A percentile compares a stretch with the other conserved stretches of the same genome.
phyloP scores from a whole-genome alignment of 2,329 filamentous ascomycete genomes.

The Rhynchosporium graminicola region DNA sequence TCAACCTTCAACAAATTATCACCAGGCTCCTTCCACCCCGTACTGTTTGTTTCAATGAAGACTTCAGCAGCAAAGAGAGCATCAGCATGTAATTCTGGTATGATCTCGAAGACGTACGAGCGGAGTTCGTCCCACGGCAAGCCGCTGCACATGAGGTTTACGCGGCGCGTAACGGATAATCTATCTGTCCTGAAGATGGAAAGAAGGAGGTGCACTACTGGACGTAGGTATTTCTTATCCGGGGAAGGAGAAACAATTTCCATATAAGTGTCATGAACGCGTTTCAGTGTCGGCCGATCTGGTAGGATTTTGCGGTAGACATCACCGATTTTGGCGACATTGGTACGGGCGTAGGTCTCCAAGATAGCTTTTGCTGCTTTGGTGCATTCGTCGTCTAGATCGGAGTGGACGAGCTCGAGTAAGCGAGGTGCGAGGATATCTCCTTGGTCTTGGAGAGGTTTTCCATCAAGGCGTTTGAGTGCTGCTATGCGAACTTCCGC shows the following conservation, averaged over 20 bases:
- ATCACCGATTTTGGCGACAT: slow-evolving; percentile 13
- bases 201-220: slow-evolving; percentile 8
- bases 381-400: slow-evolving; percentile 10
- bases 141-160: slow-evolving; percentile 18
- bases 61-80: slow-evolving; percentile 9
- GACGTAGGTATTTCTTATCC: slow-evolving; percentile 4
- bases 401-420: slow-evolving; percentile 14
- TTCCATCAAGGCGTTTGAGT: slow-evolving; percentile 6
- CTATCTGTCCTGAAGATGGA: slow-evolving; percentile 18
- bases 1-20: slow-evolving; percentile 21
- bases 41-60: slow-evolving; percentile 1
- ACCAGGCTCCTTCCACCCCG: slow-evolving; percentile 13
- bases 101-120: slow-evolving; percentile 15
- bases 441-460: slow-evolving; percentile 15
- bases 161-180: slow-evolving; percentile 13
- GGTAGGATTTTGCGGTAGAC: slow-evolving; percentile 13
- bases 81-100: slow-evolving; percentile 22
- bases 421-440: slow-evolving; percentile 15
- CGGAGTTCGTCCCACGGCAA: slow-evolving; percentile 16
- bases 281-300: background rate
- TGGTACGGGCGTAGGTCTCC: slow-evolving; percentile 13
- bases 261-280: slow-evolving; percentile 12
- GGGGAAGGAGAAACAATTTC: slow-evolving; percentile 6
- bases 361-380: slow-evolving; percentile 19
- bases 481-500: slow-evolving; percentile 18